Conservation (phyloP, 441 rosid species). For the Metrosideros polymorpha region DNA sequence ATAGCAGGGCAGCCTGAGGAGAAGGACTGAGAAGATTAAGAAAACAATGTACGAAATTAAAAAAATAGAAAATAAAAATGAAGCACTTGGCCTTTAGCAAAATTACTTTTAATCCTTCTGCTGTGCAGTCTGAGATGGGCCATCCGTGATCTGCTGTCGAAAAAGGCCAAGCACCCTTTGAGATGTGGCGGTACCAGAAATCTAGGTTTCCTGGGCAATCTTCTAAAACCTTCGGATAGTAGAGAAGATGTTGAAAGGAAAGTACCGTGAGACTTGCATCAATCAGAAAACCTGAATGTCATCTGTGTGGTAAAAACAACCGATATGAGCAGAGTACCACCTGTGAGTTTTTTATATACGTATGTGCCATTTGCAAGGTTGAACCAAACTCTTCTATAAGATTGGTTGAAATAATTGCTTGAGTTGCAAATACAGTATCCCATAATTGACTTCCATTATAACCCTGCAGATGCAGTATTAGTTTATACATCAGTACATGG, state of each 20-base stretch:
- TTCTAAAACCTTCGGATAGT: constrained; percentile 49
- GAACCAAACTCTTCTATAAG: constrained; percentile 58
- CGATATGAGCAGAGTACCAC: constrained; percentile 11
- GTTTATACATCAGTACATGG: background rate
- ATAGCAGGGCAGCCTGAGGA: constrained; percentile 52
- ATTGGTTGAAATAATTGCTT: constrained; percentile 75
- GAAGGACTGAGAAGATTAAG: background rate
- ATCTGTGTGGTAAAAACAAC: background rate
- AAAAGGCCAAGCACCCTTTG: constrained; percentile 99
- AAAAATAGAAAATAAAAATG: background rate
- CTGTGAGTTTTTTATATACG: constrained; percentile 68
- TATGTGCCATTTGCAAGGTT: constrained; percentile 58
- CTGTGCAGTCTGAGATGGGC: constrained; percentile 97
- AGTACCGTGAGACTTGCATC: background rate
- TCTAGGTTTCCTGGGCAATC: constrained; percentile 80
- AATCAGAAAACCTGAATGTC: background rate
- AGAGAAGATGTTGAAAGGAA: background rate
- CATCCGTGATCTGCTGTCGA: constrained; percentile 96
- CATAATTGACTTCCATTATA: constrained; percentile 96
- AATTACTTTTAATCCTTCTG: constrained; percentile 87
- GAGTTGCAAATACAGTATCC: constrained; percentile 84
- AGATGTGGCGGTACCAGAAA: constrained; percentile 87
- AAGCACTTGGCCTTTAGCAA: background rate
- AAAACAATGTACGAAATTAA: background rate
- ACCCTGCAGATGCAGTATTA: constrained; percentile 40